Conservation (phyloP, 148 eudicot genomes). For the Amaranthus palmeri region DNA sequence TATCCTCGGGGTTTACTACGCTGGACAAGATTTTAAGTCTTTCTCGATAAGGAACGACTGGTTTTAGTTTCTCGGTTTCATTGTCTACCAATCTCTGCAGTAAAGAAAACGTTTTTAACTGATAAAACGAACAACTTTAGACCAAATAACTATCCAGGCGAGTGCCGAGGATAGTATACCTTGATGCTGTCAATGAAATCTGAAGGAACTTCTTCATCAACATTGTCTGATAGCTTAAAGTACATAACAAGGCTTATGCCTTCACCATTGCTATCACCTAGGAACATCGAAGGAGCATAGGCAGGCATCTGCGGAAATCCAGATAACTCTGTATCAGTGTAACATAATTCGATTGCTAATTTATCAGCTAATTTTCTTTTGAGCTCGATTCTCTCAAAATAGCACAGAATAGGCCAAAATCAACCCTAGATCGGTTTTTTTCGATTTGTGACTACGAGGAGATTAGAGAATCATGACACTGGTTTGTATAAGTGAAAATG, state of each 20-base stretch:
- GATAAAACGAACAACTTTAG: background rate
- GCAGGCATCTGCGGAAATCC: constrained; percentile 56
- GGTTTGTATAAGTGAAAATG: background rate
- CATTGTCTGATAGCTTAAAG: constrained; percentile 61
- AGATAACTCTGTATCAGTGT: background rate
- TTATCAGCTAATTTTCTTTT: too few relatives aligned
- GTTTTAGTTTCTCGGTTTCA: constrained; percentile 56
- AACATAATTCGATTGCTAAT: too few relatives aligned
- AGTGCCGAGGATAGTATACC: constrained; percentile 34
- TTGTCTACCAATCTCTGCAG: constrained; percentile 57
- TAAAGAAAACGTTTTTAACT: background rate
- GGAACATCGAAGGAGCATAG: constrained; percentile 69
- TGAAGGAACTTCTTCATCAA: constrained; percentile 48
- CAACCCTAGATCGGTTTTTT: too few relatives aligned
- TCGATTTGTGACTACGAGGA: too few relatives aligned
- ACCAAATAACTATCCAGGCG: background rate
- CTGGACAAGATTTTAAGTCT: constrained; percentile 80
- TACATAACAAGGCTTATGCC: constrained; percentile 77
- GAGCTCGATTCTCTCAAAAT: too few relatives aligned
- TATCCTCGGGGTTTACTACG: constrained; percentile 80
- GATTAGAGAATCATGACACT: background rate
- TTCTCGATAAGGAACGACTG: constrained; percentile 63
- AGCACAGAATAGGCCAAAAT: too few relatives aligned
- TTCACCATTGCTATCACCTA: constrained; percentile 68
- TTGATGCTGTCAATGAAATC: constrained; percentile 57